Evolutionary conservation across 2,329 filamentous ascomycete genomes (phyloP), one percentile per base, ranked within the genome.

Genomic region (Stachybotrys elegans): DNA sequence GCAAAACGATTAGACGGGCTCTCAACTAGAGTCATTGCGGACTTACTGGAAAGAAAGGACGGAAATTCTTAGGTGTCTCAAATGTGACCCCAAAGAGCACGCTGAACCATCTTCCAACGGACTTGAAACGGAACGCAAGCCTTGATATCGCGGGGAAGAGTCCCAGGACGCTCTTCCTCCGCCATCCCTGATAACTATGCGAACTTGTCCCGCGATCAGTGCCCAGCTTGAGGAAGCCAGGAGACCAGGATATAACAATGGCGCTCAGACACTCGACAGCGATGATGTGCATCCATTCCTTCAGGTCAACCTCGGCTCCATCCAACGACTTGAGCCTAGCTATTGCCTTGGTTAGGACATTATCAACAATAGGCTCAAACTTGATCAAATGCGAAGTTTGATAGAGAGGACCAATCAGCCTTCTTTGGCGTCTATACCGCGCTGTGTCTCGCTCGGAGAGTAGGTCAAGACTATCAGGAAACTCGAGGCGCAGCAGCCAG

Each of bases 211-310:
- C 67, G 45, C 67, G 66, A 40, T 78, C 75, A 0, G 70, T 69
- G 4, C 61, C 62, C 19, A 59, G 58, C 8, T 61, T 60, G 9
- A 77, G 55, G 50, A 75, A 68, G 0, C 70, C 68, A 0, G 75
- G 75, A 0, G 74, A 76, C 75, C 75, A 78, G 0, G 71, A 72
- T 2, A 78, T 57, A 1, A 77, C 73, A 2, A 68, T 56, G 1
- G 72, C 72, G 1, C 71, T 68, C 3, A 78, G 67, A 19, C 69
- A 75, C 48, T 78, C 75, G 22, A 78, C 72, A 2, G 66, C 68
- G 16, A 76, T 61, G 44, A 78, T 76, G 56, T 78, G 75, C 73
- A 78, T 78, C 75, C 75, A 78, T 43, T 75, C 69, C 41, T 71
- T 72, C 16, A 78, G 52, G 44, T 77, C 71, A 4, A 78, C 52